Percentiles rank a stretch among this genome's conserved stretches.
These are phyloP conservation scores for Dioscorea alata DNA, from an alignment of 106 monocot genomes.

Conservation along the genomic window DNA sequence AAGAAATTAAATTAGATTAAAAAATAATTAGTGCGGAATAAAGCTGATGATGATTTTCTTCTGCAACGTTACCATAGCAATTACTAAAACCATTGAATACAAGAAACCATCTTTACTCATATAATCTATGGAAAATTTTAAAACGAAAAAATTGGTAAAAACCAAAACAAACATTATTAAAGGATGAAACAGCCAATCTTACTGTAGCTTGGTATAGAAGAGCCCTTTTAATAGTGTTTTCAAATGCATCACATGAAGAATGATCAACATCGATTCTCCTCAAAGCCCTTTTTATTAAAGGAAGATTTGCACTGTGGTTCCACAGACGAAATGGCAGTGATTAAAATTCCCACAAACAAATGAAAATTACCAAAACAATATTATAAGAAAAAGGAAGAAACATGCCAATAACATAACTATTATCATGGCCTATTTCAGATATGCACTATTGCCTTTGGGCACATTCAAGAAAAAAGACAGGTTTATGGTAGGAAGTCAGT, in stretches of 20 bases:
- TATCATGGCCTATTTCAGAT: too few species aligned
- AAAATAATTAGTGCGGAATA: too few species aligned
- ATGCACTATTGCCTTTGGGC: too few species aligned
- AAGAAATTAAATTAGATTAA: too few species aligned
- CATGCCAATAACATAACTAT: too few species aligned
- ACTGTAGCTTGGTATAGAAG: constrained; percentile 68
- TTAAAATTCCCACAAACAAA: neutral
- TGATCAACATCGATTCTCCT: constrained; percentile 52
- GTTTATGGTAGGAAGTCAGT: too few species aligned
- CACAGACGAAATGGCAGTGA: neutral
- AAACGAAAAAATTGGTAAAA: neutral
- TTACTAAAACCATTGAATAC: too few species aligned
- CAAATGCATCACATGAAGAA: constrained; percentile 57
- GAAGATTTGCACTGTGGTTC: constrained; percentile 40
- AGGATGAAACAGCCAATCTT: constrained; percentile 6
- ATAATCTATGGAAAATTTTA: neutral
- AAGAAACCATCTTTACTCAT: neutral
- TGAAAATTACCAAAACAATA: too few species aligned
- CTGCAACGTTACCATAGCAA: too few species aligned
- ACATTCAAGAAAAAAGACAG: too few species aligned
- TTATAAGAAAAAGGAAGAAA: too few species aligned
- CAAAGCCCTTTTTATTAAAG: constrained; percentile 57
- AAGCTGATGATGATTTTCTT: too few species aligned
- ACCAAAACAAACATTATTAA: neutral
- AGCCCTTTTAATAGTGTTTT: constrained; percentile 71